A percentile compares a stretch with the other conserved stretches of the same genome.
These are phyloP conservation scores for Penicillium decumbens DNA, from an alignment of 2,329 filamentous ascomycete species.

Conservation along the genomic window DNA sequence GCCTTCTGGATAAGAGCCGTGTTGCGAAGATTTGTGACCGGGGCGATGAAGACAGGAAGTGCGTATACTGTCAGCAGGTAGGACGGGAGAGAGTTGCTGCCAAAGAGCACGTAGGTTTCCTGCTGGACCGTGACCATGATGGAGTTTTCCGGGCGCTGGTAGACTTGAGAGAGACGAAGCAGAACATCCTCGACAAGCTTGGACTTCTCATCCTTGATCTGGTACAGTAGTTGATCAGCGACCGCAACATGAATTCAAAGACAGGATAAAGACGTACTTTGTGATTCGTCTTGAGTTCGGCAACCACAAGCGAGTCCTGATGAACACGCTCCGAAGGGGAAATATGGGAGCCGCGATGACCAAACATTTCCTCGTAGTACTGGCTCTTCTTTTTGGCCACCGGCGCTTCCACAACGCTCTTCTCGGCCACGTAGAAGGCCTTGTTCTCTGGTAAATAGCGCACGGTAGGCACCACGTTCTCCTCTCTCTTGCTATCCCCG, in stretches of 20 bases:
- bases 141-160: conserved; percentile 66
- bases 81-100: conserved; percentile 69
- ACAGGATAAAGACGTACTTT: conserved; percentile 47
- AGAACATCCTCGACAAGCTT: conserved; percentile 70
- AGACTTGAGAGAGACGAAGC: conserved; percentile 67
- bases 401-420: conserved; percentile 17
- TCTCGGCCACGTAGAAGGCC: conserved; percentile 10
- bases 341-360: conserved; percentile 33
- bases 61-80: conserved; percentile 73
- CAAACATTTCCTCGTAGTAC: conserved; percentile 42
- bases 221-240: conserved; percentile 15
- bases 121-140: conserved; percentile 74
- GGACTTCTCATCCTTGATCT: conserved; percentile 69
- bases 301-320: conserved; percentile 56
- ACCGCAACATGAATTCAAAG: not conserved
- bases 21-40: conserved; percentile 75
- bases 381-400: conserved; percentile 32
- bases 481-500: conserved; percentile 23
- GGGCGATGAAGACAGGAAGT: conserved; percentile 63
- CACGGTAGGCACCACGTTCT: conserved; percentile 16
- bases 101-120: conserved; percentile 68
- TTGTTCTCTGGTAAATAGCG: conserved; percentile 14
- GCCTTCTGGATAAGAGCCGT: conserved; percentile 71
- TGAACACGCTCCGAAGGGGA: conserved; percentile 47
- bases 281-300: conserved; percentile 61